phyloP scores from a whole-genome alignment of 1,284 basidiomycete species.

The Microstroma glucosiphilum region DNA sequence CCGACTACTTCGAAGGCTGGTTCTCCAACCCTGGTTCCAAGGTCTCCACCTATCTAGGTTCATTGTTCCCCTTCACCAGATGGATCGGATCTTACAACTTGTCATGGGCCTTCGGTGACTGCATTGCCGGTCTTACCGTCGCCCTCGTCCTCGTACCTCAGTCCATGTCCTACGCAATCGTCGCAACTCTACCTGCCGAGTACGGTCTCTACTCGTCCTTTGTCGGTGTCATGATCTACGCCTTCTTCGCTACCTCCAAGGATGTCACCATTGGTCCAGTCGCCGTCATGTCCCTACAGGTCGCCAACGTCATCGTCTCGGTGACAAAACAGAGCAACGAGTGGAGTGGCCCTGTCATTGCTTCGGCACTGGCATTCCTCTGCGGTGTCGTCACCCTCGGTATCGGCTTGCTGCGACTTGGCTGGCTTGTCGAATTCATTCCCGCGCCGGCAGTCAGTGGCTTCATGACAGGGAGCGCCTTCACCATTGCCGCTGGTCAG shows the following conservation, averaged over 20 bases:
- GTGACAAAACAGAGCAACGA: constrained; percentile 19
- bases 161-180: constrained; percentile 59
- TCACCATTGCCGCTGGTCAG: constrained; percentile 47
- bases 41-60: constrained; percentile 32
- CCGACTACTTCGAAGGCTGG: constrained; percentile 35
- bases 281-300: constrained; percentile 91
- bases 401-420: constrained; percentile 82
- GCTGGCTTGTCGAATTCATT: constrained; percentile 95
- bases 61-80: constrained; percentile 48
- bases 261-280: constrained; percentile 51
- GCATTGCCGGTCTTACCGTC: constrained; percentile 52
- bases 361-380: constrained; percentile 76
- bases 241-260: constrained; percentile 50
- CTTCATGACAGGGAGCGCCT: constrained; percentile 58
- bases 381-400: constrained; percentile 88
- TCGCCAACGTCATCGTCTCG: constrained; percentile 58
- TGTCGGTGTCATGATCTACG: constrained; percentile 70
- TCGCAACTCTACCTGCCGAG: constrained; percentile 76
- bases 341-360: constrained; percentile 62
- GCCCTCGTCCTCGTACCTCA: constrained; percentile 50
- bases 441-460: constrained; percentile 83
- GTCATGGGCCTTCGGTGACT: constrained; percentile 48
- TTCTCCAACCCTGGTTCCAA: constrained; percentile 24
- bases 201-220: constrained; percentile 96
- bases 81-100: constrained; percentile 52